These are phyloP conservation scores for Penicilliopsis zonata DNA, from an alignment of 495 filamentous ascomycete genomes.

Conservation along the genomic window DNA sequence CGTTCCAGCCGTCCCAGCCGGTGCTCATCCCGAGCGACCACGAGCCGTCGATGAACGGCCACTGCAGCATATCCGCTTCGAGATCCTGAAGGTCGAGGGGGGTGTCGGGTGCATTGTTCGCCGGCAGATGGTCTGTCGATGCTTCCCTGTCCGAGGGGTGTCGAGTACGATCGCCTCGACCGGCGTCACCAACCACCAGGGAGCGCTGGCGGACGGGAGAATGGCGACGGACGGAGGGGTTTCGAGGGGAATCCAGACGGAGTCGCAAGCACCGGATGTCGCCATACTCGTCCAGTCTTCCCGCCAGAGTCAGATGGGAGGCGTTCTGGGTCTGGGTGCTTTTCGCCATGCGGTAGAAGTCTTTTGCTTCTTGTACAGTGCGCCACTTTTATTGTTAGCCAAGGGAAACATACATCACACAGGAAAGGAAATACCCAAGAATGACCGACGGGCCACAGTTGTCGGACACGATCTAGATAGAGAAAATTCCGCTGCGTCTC, in stretches of 20 bases:
- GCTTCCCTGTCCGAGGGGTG: conserved; percentile 6
- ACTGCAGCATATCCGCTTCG: conserved; percentile 32
- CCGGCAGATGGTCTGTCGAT: conserved; percentile 4
- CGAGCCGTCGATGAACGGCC: conserved; percentile 32
- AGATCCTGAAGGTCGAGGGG: conserved; percentile 13
- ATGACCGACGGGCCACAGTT: conserved; percentile 28
- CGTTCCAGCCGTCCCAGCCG: conserved; percentile 25
- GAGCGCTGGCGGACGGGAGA: no score
- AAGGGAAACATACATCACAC: neutral
- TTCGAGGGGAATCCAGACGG: conserved; percentile 7
- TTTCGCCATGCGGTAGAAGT: conserved; percentile 28
- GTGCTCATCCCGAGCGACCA: conserved; percentile 30
- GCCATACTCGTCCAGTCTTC: conserved; percentile 31
- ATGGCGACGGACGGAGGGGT: no score
- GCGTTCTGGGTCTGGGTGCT: conserved; percentile 12
- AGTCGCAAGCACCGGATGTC: conserved; percentile 27
- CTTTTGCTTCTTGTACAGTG: conserved; percentile 28
- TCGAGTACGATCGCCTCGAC: no score
- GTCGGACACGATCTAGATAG: conserved; percentile 26
- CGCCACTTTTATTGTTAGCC: conserved; percentile 18
- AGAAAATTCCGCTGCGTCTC: conserved; percentile 24
- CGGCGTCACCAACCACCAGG: no score
- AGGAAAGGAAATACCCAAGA: conserved; percentile 20
- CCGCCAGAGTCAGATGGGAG: conserved; percentile 21
- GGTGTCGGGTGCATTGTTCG: conserved; percentile 4